Base-by-base conservation (phyloP, 352 stramenopile species). In the Aphanomyces astaci region DNA sequence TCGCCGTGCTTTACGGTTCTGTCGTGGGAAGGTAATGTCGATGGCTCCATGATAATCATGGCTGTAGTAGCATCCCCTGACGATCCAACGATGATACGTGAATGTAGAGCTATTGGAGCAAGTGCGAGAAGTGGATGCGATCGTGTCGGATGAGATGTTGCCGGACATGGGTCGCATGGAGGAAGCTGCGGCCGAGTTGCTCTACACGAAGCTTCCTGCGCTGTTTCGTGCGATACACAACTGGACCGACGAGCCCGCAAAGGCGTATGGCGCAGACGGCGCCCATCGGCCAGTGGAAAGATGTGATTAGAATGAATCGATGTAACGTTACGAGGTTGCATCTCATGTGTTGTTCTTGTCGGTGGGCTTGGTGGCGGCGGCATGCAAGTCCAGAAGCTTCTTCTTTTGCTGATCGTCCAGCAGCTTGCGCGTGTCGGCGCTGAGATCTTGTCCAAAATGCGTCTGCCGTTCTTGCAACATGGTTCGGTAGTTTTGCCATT, bases 401-500 rank as follows among this genome's bases (percentile, higher is more conserved):
- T 83, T 70, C 57, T 87, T 76, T 65, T 94, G 85, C 63, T 90
- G 75, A 31, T 51, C 75, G 39, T 88, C 82, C 19, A 94, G 68
- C 45, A 94, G 68, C 54, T 75, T 64, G 33, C 81, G 79, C 32
- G 90, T 76, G 2, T 84, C 80, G 15, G 63, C 33, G 32, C 82
- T 80, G n/a, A 94, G 74, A 33, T 89, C 76, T 67, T 88, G 72
- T 11, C 85, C 85, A 73, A 92, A 90, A 78, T 84, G 31, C 59
- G 75, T 74, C 55, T 89, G 73, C 36, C 81, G 53, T 71, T 88
- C 82, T 30, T 78, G 60, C 73, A 94, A 78, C 65, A 78, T 69
- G 30, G 63, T 59, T 43, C 75, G 81, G 68, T 94, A 94, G 70
- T 88, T 69, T 59, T 88, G 72, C 86, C 86, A 94, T 70, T 94